Evolutionary conservation across 257 asterid species (phyloP).

Genomic region (Solanum okadae): DNA sequence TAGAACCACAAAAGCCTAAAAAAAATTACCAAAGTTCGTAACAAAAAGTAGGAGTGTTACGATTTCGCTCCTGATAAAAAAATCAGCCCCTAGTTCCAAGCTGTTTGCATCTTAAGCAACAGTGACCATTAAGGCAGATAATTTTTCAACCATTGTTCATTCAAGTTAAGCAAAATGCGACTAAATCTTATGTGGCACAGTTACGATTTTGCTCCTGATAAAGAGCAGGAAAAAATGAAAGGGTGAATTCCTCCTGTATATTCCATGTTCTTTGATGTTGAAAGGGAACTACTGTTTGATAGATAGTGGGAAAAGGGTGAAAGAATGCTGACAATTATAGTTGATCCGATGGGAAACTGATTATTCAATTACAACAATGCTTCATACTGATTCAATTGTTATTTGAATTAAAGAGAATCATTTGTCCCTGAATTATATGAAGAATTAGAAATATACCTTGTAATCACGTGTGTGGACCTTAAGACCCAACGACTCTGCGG

Average conservation of each 20-base stretch:
- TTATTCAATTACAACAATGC: background rate
- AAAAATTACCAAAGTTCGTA: background rate
- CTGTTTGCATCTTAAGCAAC: background rate
- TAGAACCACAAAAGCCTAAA: background rate
- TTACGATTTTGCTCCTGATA: background rate
- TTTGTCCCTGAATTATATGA: background rate
- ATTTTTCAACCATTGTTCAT: background rate
- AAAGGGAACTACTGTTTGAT: background rate
- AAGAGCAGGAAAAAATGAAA: background rate
- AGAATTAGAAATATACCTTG: conserved; percentile 41
- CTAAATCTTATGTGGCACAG: background rate
- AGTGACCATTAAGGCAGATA: background rate
- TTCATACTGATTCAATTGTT: background rate
- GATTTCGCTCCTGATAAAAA: background rate
- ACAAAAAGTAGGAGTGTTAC: background rate
- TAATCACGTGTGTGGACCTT: conserved; percentile 66
- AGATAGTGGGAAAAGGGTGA: background rate
- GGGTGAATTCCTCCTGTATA: background rate
- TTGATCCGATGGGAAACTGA: background rate
- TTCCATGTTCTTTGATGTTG: background rate
- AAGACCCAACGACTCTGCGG: conserved; percentile 74
- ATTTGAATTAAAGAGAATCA: background rate
- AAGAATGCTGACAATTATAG: background rate
- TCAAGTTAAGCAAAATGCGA: background rate
- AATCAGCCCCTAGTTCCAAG: background rate